Percentiles rank a stretch among this genome's conserved stretches.
phyloP scores from a whole-genome alignment of 352 stramenopile genomes.

The Pythium pyrilobum region DNA sequence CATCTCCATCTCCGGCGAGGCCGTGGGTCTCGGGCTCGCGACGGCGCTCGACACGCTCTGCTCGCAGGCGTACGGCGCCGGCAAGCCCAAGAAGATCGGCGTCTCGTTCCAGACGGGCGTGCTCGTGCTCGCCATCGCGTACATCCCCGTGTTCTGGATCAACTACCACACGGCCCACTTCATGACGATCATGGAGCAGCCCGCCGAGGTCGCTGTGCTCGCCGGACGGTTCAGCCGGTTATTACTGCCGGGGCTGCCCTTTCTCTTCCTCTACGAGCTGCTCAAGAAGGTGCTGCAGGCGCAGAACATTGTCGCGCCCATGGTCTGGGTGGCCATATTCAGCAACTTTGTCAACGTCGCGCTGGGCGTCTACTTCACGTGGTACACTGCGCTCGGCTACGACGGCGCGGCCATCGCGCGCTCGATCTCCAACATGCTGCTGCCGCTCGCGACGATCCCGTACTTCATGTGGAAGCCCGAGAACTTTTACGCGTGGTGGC shows the following conservation, averaged over 20 bases:
- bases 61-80: slow-evolving; percentile 76
- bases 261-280: slow-evolving; percentile 82
- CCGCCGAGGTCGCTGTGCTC: slow-evolving; percentile 46
- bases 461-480: slow-evolving; percentile 58
- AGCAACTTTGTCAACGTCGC: slow-evolving; percentile 79
- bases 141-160: slow-evolving; percentile 56
- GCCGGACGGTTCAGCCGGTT: slow-evolving; percentile 68
- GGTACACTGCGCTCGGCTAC: slow-evolving; percentile 75
- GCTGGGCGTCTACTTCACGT: slow-evolving; percentile 73
- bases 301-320: slow-evolving; percentile 80
- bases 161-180: slow-evolving; percentile 73
- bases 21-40: slow-evolving; percentile 72
- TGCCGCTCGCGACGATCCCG: slow-evolving; percentile 54
- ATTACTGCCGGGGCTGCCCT: slow-evolving; percentile 71
- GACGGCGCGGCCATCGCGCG: slow-evolving; percentile 76
- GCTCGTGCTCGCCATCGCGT: slow-evolving; percentile 52
- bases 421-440: slow-evolving; percentile 45
- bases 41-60: slow-evolving; percentile 89
- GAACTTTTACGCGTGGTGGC: slow-evolving; percentile 44
- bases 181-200: slow-evolving; percentile 66
- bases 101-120: slow-evolving; percentile 83
- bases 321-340: slow-evolving; percentile 74
- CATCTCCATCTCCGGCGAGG: slow-evolving; percentile 73
- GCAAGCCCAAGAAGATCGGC: slow-evolving; percentile 61
- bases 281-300: slow-evolving; percentile 84